Percentiles rank a stretch among this genome's conserved stretches.
Conservation (phyloP, 331 rosid species). For the Erythrophleum ivorense region DNA sequence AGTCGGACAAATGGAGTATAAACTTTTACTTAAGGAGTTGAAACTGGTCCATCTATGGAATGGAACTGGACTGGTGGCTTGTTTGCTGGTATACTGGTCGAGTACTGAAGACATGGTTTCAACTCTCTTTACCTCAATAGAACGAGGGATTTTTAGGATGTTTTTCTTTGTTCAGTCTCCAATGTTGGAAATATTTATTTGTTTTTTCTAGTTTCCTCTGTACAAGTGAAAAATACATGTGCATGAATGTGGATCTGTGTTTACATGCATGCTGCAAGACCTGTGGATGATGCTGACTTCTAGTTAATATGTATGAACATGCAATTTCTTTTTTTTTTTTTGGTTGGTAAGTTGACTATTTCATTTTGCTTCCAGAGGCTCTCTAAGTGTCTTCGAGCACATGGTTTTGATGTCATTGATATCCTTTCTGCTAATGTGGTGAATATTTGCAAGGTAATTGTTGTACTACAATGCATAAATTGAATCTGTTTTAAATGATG, state of each 20-base stretch:
- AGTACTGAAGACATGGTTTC: not conserved
- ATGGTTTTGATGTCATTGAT: constrained; percentile 67
- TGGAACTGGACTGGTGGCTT: not conserved
- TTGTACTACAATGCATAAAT: constrained; percentile 15
- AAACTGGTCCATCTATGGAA: not conserved
- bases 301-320: constrained; percentile 1
- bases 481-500: constrained; percentile 15
- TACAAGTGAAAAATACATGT: constrained; percentile 2
- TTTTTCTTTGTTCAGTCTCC: not conserved
- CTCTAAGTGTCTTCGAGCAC: constrained; percentile 68
- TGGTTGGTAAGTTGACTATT: constrained; percentile 27
- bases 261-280: not conserved
- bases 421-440: constrained; percentile 61
- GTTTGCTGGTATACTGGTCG: not conserved
- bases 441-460: constrained; percentile 76
- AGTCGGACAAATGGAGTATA: not conserved
- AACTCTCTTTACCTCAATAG: not conserved
- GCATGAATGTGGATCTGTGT: constrained; percentile 3
- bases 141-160: not conserved
- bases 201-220: not conserved
- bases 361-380: constrained; percentile 70
- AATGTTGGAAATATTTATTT: not conserved
- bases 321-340: not conserved
- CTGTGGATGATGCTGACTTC: not conserved
- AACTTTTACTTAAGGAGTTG: not conserved